Evolutionary conservation across 1,139 yeast genomes (phyloP), one percentile per base, ranked within the genome.

Genomic region (Spencermartinsiella ligniputridi): DNA sequence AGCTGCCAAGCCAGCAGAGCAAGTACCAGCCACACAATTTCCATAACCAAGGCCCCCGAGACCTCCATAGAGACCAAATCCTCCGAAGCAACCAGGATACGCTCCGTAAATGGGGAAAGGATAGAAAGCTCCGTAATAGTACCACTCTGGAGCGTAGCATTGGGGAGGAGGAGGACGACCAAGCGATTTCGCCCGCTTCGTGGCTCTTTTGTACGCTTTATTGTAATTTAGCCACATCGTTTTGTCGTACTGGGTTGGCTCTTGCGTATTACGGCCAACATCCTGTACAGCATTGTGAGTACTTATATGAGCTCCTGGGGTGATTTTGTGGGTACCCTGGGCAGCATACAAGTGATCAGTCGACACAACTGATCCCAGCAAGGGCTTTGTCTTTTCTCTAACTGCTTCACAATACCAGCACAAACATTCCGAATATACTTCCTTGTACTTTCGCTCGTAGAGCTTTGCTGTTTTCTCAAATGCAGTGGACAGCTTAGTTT

Each of bases 361-460:
- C 6, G 40, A 16, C 17, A 21, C 27, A 8, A 20, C 25, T 12
- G 25, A 17, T 17, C 42, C 18, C 32, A 42, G 35, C 15, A 41
- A n/a, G 12, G 44, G 36, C 21, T 42, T 12, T 32, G 37, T 40
- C n/a, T 43, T 39, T 22, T 52, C 53, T n/a, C 58, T 48, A 20
- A 53, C 37, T 11, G 55, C 54, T 40, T 55, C 56, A 41, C 69
- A 65, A 41, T 59, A 63, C 60, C 60, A 56, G 39, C 69, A 65
- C 41, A 56, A 51, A 40, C 69, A 65, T 24, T 62, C 52, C 16
- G 65, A 56, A 40, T 66, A 65, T 2, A 61, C 60, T 35, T 58
- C 59, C 13, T 51, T 48, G 47, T 45, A 64, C 33, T 35, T 39
- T 15, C 43, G 40, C 30, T 53, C 52, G 52, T 63, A 65, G 13